Conservation (phyloP, 1,284 basidiomycete species). For the Trametes pubescens region DNA sequence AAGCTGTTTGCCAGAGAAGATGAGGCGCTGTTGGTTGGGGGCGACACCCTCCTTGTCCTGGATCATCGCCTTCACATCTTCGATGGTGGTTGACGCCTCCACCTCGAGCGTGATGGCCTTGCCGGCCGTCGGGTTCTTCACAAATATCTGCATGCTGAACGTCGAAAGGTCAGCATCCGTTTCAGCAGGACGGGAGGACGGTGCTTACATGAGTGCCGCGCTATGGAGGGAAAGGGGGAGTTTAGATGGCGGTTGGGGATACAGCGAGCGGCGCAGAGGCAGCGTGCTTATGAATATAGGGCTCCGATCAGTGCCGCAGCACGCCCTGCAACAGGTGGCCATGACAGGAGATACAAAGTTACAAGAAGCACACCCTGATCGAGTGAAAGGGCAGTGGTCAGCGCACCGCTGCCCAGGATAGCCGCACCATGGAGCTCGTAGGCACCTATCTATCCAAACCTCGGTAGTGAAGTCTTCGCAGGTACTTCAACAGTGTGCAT, state of each 20-base stretch:
- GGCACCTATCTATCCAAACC: too few species aligned
- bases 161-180: not conserved
- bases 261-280: too few species aligned
- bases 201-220: conserved; percentile 18
- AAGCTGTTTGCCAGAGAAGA: not conserved
- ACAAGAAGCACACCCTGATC: too few species aligned
- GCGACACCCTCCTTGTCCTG: conserved; percentile 25
- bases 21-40: not conserved
- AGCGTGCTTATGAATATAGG: too few species aligned
- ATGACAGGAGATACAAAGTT: too few species aligned
- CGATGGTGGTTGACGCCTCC: conserved; percentile 27
- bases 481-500: too few species aligned
- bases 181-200: not conserved
- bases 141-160: conserved; percentile 43
- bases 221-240: conserved; percentile 12
- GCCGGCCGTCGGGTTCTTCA: conserved; percentile 40
- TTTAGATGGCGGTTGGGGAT: not conserved
- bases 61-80: conserved; percentile 26
- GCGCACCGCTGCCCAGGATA: too few species aligned
- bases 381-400: too few species aligned
- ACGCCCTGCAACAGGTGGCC: too few species aligned
- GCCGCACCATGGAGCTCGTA: too few species aligned
- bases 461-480: too few species aligned
- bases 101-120: conserved; percentile 28
- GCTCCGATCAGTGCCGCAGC: too few species aligned